phyloP scores from a whole-genome alignment of 306 rosid genomes.

The Prunus campanulata region DNA sequence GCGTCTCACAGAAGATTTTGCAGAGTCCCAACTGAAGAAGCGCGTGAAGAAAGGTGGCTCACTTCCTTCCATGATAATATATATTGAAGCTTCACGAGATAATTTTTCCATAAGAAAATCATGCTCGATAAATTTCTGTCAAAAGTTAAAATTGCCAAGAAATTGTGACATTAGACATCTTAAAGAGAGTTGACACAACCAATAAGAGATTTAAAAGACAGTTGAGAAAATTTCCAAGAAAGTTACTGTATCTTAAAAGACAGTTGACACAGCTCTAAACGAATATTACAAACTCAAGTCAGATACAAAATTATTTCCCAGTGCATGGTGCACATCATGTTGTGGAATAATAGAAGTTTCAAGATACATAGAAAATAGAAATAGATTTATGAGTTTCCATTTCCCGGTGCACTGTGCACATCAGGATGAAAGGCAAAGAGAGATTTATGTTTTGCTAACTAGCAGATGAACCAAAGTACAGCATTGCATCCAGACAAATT shows the following conservation, averaged over 20 bases:
- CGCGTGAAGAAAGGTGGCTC: slow-evolving; percentile 98
- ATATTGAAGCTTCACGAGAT: slow-evolving; percentile 75
- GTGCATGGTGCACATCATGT: neutral
- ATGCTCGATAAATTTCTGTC: slow-evolving; percentile 81
- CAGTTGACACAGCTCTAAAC: neutral
- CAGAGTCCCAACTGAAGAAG: slow-evolving; percentile 91
- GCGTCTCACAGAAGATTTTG: slow-evolving; percentile 72
- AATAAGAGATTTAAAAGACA: neutral
- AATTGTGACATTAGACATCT: slow-evolving; percentile 19
- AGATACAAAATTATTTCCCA: neutral
- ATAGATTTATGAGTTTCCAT: neutral
- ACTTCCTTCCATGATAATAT: slow-evolving; percentile 77
- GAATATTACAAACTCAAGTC: neutral
- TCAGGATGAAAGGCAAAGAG: neutral
- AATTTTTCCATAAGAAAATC: slow-evolving; percentile 80
- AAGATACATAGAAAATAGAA: neutral
- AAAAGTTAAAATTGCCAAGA: slow-evolving; percentile 14
- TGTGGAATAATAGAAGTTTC: neutral
- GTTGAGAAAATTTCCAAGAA: neutral
- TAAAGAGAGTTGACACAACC: slow-evolving; percentile 17
- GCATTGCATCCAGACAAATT: slow-evolving; percentile 26
- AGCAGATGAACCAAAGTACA: slow-evolving; percentile 9
- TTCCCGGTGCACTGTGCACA: neutral
- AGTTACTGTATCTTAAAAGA: neutral
- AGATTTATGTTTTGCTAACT: slow-evolving; percentile 11